Evolutionary conservation across 768 basidiomycete genomes (phyloP), one percentile per base, ranked within the genome.

Genomic region (Xerocomellus amylosporus): DNA sequence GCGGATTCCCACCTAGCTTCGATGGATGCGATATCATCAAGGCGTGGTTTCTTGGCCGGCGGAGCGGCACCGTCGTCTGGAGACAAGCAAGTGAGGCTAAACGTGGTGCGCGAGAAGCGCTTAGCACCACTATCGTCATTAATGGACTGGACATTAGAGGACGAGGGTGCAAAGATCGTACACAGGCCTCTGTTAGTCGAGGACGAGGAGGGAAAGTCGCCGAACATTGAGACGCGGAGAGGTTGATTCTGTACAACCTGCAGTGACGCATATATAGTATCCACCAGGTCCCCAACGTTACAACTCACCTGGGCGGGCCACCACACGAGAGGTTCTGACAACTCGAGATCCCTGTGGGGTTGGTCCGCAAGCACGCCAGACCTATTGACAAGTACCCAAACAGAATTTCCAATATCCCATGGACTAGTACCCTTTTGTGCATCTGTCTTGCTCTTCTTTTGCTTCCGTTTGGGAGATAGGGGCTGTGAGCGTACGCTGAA

Each of bases 281-380:
- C 43, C 24, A 39, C 45, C 38, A 13, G 19, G 31, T 10, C 15
- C 2, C 13, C 34, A 14, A 41, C 7, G 19, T 4, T n/a, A 22
- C 14, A 24, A 69, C 74, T 59, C 62, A 88, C 88, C 74, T 79
- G 77, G 28, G 77, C 85, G 20, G 88, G 88, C 88, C 88, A 90
- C 88, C 88, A 90, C 37, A 82, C 68, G 53, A 66, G 58, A 30
- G 49, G 44, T 6, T 60, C 57, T 8, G 55, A 44, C 4, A 15
- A 52, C 12, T 62, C 57, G 36, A 56, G 54, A 15, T 71, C 69
- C 13, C 55, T 67, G 3, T 63, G 65, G 20, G 63, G 45, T 20
- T 69, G 59, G 37, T 74, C 69, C 8, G 68, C 71, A 15, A 78
- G 64, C 12, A 64, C 55, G 15, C 74, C 76, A 6, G 58, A 64